phyloP scores from a whole-genome alignment of 768 basidiomycete genomes.

The Termitomyces sp. region DNA sequence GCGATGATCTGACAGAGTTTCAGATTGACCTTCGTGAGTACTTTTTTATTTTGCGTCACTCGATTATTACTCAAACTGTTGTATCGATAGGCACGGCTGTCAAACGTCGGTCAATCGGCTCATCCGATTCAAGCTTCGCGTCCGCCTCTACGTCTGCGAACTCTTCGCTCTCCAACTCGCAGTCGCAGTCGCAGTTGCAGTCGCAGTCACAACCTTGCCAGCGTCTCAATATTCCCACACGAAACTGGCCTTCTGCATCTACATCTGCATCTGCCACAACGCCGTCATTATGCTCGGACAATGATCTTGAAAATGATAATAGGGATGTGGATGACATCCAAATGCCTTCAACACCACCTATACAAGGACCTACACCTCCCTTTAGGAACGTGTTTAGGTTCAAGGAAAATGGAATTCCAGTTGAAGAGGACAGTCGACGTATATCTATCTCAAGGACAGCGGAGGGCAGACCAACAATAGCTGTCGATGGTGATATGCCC shows the following conservation, averaged over 20 bases:
- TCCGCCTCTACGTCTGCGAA: conserved; percentile 13
- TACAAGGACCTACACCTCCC: conserved; percentile 20
- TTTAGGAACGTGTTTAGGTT: conserved; percentile 16
- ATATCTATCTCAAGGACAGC: neutral
- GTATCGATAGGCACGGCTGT: conserved; percentile 17
- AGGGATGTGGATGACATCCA: conserved; percentile 47
- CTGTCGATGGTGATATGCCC: conserved; percentile 26
- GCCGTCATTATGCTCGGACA: conserved; percentile 73
- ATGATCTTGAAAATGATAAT: conserved; percentile 42
- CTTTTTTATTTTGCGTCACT: neutral
- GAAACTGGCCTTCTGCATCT: conserved; percentile 6
- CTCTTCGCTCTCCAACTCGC: conserved; percentile 8
- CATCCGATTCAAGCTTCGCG: conserved; percentile 22
- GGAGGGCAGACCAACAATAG: conserved; percentile 21
- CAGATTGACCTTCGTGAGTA: conserved; percentile 28
- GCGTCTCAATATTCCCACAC: conserved; percentile 7
- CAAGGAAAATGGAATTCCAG: conserved; percentile 13
- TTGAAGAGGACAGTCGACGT: conserved; percentile 1
- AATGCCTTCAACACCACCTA: conserved; percentile 48
- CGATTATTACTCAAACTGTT: neutral
- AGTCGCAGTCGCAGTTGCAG: conserved; percentile 16
- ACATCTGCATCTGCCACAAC: conserved; percentile 33
- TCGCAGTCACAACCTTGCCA: conserved; percentile 14
- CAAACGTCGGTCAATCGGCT: conserved; percentile 32
- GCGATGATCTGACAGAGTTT: conserved; percentile 18